Evolutionary conservation across 2,329 filamentous ascomycete species (phyloP), one percentile per base, ranked within the genome.

Genomic region (Fusarium papillatum): DNA sequence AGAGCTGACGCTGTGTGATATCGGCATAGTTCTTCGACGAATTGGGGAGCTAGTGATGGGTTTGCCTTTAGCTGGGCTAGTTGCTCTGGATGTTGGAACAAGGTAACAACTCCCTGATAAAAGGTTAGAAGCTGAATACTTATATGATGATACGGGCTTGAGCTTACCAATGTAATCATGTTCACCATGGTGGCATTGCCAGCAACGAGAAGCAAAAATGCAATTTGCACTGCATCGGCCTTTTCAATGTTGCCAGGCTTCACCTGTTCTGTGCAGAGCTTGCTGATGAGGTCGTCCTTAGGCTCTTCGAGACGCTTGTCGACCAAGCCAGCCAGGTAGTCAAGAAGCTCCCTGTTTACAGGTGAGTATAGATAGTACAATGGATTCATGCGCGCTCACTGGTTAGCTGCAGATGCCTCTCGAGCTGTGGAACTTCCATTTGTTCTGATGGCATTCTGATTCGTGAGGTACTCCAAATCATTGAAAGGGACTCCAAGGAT

Each of bases 151-250:
- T 1, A 6, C 2, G 10, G 36, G 2, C 9, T 19, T 2, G 2
- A 4, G 65, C 80, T n/a, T 68, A 85, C 86, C 38, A 88, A 80
- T 1, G 84, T 82, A 68, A 89, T 88, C 85, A 87, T 89, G 76
- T 85, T 88, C 7, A 89, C 84, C 85, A 89, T 87, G 1, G 88
- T 88, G 0, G 87, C 88, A 43, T 89, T 90, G 3, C 87, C 87
- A 0, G 88, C 87, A 2, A 88, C 87, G 2, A 89, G 83, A 7
- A 89, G 81, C 10, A 89, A 79, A 41, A 89, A 89, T 0, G 87
- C 86, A 59, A 89, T 87, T 68, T 88, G 86, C 1, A 88, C 81
- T 2, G 84, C 83, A 46, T 87, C 86, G 1, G 83, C 79, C 72
- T 83, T 86, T 2, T 81, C 79, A 17, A 86, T 82, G 38, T 83